Evolutionary conservation across 805 yeast genomes (phyloP).

Genomic region (Teunomyces pallodes): DNA sequence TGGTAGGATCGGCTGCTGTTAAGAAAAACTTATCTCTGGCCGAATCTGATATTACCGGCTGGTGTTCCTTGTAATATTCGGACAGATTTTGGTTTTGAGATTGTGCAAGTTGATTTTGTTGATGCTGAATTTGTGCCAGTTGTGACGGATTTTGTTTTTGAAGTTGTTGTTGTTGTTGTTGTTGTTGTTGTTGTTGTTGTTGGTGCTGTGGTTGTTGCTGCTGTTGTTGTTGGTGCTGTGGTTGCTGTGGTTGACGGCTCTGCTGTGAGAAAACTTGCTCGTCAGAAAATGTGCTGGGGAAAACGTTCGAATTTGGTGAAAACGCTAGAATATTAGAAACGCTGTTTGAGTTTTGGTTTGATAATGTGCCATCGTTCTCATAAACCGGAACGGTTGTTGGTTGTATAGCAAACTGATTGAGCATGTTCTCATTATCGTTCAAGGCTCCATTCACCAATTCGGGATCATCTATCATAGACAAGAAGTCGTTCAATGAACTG

Average conservation of each 20-base stretch:
- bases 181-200: slow-evolving; percentile 1
- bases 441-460: slow-evolving; percentile 53
- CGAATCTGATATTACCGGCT: slow-evolving; percentile 59
- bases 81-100: slow-evolving; percentile 3
- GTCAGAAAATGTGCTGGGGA: slow-evolving; percentile 8
- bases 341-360: slow-evolving; percentile 5
- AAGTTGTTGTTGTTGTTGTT: slow-evolving; percentile 3
- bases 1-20: slow-evolving; percentile 96
- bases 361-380: background rate
- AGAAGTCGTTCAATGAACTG: slow-evolving; percentile 81
- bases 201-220: slow-evolving; percentile 5
- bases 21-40: slow-evolving; percentile 91
- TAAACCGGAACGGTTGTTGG: background rate
- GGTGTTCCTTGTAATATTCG: slow-evolving; percentile 18
- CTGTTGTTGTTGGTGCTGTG: slow-evolving; percentile 1
- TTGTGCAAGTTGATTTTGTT: slow-evolving; percentile 7
- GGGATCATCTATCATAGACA: slow-evolving; percentile 87
- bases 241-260: slow-evolving; percentile 1
- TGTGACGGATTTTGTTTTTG: slow-evolving; percentile 4
- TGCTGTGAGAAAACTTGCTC: slow-evolving; percentile 2
- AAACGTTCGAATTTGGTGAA: slow-evolving; percentile 27
- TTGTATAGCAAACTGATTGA: background rate
- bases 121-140: slow-evolving; percentile 1
- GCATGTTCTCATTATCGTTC: slow-evolving; percentile 15
- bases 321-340: slow-evolving; percentile 24